Base-by-base conservation (phyloP, 352 stramenopile species). In the Phytophthora sojae region DNA sequence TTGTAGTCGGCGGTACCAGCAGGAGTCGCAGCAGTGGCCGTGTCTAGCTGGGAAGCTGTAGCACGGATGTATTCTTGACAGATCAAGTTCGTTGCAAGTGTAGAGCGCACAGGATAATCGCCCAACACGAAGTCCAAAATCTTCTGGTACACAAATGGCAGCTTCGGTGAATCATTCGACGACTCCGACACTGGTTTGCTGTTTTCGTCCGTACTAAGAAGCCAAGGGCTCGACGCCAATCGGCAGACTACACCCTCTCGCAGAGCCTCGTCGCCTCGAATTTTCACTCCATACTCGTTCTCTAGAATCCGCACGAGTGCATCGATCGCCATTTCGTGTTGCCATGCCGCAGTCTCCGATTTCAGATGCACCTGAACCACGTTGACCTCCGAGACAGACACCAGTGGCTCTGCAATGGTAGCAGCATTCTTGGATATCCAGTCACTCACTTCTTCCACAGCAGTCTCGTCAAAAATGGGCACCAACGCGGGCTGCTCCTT, bases 381-480 rank as follows among this genome's bases (percentile, higher is more conserved):
- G 61, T 94, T 93, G 64, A 93, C 82, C 42, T 95, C 86, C 3
- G 82, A 83, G 7, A 95, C 78, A 15, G 86, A 90, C 29, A 95
- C 85, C 9, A 95, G 67, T 17, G 88, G 88, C 58, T 95, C 88
- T n/a, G 85, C 86, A 44, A 92, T 84, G 0, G 88, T 91, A 45
- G 87, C 82, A 52, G 88, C 81, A 63, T 95, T 94, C 62, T 90
- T 92, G 15, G 85, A 92, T 58, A 95, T 81, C 83, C 87, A 93
- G 59, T 94, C 84, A 53, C 82, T 88, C 17, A 89, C 75, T 69
- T 92, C 82, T 42, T 95, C 88, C 1, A 90, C 51, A 2, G 54
- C 58, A 11, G 80, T 77, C 1, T 91, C 85, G 44, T 95, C 88
- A 73, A 95, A 94, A 50, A 94, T 81, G 0, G 76, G 70, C 21